These are phyloP conservation scores for Pyrenochaeta sp. DNA, from an alignment of 2,329 filamentous ascomycete genomes.

Conservation along the genomic window DNA sequence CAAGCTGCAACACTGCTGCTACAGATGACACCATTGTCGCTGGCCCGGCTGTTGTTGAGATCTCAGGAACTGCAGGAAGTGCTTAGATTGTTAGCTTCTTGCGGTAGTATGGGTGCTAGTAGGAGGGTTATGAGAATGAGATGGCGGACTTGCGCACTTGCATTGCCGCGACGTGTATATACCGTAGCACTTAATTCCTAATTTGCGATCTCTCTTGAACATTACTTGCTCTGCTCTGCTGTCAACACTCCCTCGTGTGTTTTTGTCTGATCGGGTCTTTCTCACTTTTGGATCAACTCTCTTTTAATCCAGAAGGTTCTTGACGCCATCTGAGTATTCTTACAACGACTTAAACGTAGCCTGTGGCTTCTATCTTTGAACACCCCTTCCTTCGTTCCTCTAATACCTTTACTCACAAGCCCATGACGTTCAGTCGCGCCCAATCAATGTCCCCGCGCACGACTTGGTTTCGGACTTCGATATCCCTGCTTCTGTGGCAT, in stretches of 20 bases:
- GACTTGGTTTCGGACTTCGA: too few species aligned
- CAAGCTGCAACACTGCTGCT: conserved; percentile 33
- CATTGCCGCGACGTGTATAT: not conserved
- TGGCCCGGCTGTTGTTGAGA: conserved; percentile 33
- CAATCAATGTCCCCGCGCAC: too few species aligned
- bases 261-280: not conserved
- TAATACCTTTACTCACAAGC: too few species aligned
- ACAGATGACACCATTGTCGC: conserved; percentile 37
- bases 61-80: conserved; percentile 7
- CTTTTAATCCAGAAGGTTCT: too few species aligned
- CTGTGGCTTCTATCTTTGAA: too few species aligned
- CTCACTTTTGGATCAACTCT: not conserved
- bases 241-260: not conserved
- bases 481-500: too few species aligned
- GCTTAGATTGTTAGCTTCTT: not conserved
- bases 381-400: too few species aligned
- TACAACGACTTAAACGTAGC: too few species aligned
- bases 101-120: not conserved
- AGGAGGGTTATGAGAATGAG: not conserved
- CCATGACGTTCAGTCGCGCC: too few species aligned
- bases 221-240: not conserved
- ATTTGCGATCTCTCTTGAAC: conserved; percentile 7
- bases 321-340: too few species aligned
- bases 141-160: not conserved
- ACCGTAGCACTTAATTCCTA: conserved; percentile 11